Conservation (phyloP, 352 stramenopile genomes). For the Globisporangium parvum region DNA sequence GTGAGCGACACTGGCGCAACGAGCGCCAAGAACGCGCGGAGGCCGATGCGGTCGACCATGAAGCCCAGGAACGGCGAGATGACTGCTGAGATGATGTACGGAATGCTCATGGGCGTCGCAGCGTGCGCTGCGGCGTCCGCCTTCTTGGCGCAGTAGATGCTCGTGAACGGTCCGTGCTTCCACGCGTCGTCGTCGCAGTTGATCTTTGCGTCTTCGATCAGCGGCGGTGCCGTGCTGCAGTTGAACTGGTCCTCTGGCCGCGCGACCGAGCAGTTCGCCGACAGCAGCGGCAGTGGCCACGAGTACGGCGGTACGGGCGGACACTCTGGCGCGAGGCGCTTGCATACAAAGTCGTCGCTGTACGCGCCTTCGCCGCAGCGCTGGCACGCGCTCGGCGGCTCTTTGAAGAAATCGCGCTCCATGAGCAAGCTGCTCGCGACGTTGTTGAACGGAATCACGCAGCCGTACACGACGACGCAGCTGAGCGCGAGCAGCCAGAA, state of each 20-base stretch:
- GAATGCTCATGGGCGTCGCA: conserved; percentile 88
- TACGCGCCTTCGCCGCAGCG: conserved; percentile 62
- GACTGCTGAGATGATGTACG: conserved; percentile 90
- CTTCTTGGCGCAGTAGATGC: conserved; percentile 60
- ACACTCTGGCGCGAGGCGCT: conserved; percentile 35
- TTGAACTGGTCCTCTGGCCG: conserved; percentile 48
- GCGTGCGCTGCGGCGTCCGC: conserved; percentile 56
- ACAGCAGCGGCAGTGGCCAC: conserved; percentile 67
- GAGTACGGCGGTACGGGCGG: conserved; percentile 64
- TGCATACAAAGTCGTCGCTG: conserved; percentile 40
- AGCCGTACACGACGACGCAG: conserved; percentile 91
- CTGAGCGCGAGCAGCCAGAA: conserved; percentile 90
- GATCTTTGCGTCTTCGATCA: conserved; percentile 65
- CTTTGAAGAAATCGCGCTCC: conserved; percentile 87
- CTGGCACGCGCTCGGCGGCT: conserved; percentile 36
- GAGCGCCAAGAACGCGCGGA: conserved; percentile 78
- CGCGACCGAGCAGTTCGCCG: conserved; percentile 66
- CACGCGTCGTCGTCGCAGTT: conserved; percentile 78
- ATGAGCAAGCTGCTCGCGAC: conserved; percentile 90
- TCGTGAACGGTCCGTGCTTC: conserved; percentile 58
- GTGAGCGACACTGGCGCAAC: conserved; percentile 78
- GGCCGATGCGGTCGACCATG: conserved; percentile 86
- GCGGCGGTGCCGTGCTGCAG: conserved; percentile 46
- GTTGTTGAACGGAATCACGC: conserved; percentile 93
- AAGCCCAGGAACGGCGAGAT: conserved; percentile 90